Base-by-base conservation (phyloP, 2,329 filamentous ascomycete genomes). In the Trichoderma afroharzianum region DNA sequence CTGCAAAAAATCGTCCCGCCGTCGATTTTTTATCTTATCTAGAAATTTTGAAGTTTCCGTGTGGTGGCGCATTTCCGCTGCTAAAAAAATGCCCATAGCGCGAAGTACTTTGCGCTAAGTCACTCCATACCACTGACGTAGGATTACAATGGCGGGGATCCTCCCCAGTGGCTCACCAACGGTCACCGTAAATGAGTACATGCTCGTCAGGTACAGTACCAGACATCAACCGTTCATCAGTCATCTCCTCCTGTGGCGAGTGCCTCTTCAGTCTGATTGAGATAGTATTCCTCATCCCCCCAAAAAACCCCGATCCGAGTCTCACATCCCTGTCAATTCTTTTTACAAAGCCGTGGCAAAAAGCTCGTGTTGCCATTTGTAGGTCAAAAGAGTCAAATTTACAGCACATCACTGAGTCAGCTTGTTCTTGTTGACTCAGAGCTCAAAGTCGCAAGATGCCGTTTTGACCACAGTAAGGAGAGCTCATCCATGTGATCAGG, bases 1-100 rank as follows among this genome's bases (percentile, higher is more conserved):
- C 58, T 57, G 18, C 21, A 55, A 39, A 50, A 70, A 53, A 70
- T 50, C 28, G 50, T 68, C 32, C 21, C 15, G 26, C 15, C 9
- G 53, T 50, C 26, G 66, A 68, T 72, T 72, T 59, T 72, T 72
- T 72, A 72, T 72, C 71, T 72, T 72, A 72, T 72, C 71, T 36
- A 47, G 61, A 72, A 67, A 71, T 71, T 72, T 72, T 59, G 30
- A 30, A 61, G 47, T 68, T 68, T 71, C 55, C 55, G 32, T 32
- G 43, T 71, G 63, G 70, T 71, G 70, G 70, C 68, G 68, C 43
- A 70, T 43, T 63, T 43, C 47, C 57, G 39, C 43, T 63, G 68
- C 59, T 39, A 63, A 70, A 63, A 70, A 70, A 62, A n/a, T 50
- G 36, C 15, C 14, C 12, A 59, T 14, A 30, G 30, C 26, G 43